These are phyloP conservation scores for Jacaranda mimosifolia DNA, from an alignment of 257 asterid genomes.

Conservation along the genomic window DNA sequence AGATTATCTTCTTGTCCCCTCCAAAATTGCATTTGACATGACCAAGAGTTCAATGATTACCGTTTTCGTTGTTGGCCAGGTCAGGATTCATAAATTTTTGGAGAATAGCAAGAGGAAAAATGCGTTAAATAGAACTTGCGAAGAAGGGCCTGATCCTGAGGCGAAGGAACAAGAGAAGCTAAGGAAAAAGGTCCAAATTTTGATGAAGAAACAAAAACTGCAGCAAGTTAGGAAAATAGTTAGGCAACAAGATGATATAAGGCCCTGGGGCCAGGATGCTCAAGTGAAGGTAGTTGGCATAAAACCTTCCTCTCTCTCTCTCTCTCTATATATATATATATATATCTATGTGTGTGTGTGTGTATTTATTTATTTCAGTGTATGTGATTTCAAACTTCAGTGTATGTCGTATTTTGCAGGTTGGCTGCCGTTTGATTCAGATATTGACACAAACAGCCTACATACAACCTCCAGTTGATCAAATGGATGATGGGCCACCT, in stretches of 20 bases:
- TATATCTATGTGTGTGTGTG: not conserved
- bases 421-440: slow-evolving; percentile 92
- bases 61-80: slow-evolving; percentile 59
- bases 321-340: not conserved
- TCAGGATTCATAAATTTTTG: slow-evolving; percentile 78
- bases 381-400: not conserved
- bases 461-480: slow-evolving; percentile 87
- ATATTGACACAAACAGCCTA: slow-evolving; percentile 80
- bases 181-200: slow-evolving; percentile 65
- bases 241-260: slow-evolving; percentile 64
- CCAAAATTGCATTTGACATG: slow-evolving; percentile 12
- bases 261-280: slow-evolving; percentile 92
- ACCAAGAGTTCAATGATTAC: slow-evolving; percentile 29
- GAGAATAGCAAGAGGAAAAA: slow-evolving; percentile 79
- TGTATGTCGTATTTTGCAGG: slow-evolving; percentile 54
- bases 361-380: too few species aligned
- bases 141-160: slow-evolving; percentile 58
- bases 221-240: slow-evolving; percentile 76
- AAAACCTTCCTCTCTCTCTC: not conserved
- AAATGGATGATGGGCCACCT: slow-evolving; percentile 73
- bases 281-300: slow-evolving; percentile 73
- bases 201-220: slow-evolving; percentile 82
- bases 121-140: slow-evolving; percentile 63
- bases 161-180: slow-evolving; percentile 65
- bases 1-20: not conserved